Evolutionary conservation across 2,329 filamentous ascomycete species (phyloP).

Genomic region (Trichoderma sp.): DNA sequence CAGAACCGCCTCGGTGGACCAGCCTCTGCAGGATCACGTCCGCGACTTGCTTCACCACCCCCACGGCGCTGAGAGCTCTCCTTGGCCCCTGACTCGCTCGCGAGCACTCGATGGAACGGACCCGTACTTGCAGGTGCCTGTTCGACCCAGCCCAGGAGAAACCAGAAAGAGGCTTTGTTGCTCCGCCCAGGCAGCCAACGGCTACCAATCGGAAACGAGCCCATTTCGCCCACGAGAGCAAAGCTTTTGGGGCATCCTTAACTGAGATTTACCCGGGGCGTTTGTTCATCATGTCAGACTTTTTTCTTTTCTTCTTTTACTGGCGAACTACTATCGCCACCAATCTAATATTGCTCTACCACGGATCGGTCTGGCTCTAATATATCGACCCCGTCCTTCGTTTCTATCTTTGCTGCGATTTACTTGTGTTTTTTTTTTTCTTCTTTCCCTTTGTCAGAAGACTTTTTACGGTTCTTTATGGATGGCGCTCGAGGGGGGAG

Average conservation of each 20-base stretch:
- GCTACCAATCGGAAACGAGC: conserved; percentile 45
- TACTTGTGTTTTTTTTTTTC: not conserved
- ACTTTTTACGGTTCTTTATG: conserved; percentile 28
- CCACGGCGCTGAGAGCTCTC: conserved; percentile 28
- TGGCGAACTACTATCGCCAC: not conserved
- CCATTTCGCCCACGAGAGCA: conserved; percentile 52
- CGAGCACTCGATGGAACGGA: conserved; percentile 26
- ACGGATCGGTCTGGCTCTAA: conserved; percentile 2
- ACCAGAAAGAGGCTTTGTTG: conserved; percentile 66
- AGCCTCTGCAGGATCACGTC: conserved; percentile 63
- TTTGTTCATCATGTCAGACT: conserved; percentile 3
- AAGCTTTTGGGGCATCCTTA: conserved; percentile 66
- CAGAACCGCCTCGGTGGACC: conserved; percentile 56
- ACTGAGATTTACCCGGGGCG: conserved; percentile 34
- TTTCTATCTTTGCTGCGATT: not conserved
- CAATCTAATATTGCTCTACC: conserved; percentile 10
- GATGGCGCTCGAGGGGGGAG: conserved; percentile 27
- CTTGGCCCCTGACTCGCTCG: conserved; percentile 40
- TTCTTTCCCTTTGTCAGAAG: conserved; percentile 11
- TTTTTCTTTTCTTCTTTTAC: not conserved
- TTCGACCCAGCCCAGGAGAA: conserved; percentile 43
- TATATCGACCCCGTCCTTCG: not conserved
- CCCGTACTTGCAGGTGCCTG: conserved; percentile 36
- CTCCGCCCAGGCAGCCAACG: conserved; percentile 53
- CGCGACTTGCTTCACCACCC: conserved; percentile 53